phyloP scores from a whole-genome alignment of 805 yeast species.

The Kuraishia capsulata region DNA sequence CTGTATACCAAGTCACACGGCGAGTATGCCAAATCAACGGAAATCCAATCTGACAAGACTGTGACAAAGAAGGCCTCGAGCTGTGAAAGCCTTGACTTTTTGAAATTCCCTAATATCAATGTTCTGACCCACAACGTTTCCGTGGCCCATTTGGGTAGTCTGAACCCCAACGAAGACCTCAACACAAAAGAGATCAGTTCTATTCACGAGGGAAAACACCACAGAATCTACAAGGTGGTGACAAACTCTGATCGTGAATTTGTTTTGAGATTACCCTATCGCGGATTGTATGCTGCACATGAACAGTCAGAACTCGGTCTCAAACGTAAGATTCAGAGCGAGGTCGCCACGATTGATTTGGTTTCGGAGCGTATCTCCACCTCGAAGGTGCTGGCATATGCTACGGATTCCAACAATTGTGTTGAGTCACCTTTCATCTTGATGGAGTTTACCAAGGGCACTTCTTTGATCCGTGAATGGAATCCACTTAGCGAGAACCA shows the following conservation, averaged over 20 bases:
- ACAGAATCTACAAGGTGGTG: constrained; percentile 71
- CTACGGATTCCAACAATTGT: constrained; percentile 51
- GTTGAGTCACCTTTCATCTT: constrained; percentile 69
- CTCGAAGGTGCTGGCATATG: constrained; percentile 67
- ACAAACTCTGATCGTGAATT: constrained; percentile 53
- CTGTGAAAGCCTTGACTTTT: constrained; percentile 1
- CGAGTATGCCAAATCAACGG: constrained; percentile 13
- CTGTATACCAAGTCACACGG: constrained; percentile 26
- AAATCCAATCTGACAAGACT: constrained; percentile 3
- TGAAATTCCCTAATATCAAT: background rate
- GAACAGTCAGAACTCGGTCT: constrained; percentile 58
- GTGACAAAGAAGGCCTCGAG: background rate
- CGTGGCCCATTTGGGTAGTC: constrained; percentile 31
- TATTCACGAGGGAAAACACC: constrained; percentile 91
- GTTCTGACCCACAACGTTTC: constrained; percentile 40
- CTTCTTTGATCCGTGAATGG: constrained; percentile 83
- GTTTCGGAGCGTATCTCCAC: constrained; percentile 54
- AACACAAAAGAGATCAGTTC: constrained; percentile 67
- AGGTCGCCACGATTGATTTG: constrained; percentile 91
- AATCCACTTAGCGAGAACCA: constrained; percentile 66
- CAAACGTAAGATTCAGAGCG: constrained; percentile 67
- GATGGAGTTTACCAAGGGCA: constrained; percentile 75
- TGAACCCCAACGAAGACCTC: constrained; percentile 32
- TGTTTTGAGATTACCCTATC: constrained; percentile 81
- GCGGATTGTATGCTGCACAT: constrained; percentile 9